Evolutionary conservation across 495 filamentous ascomycete species (phyloP), one percentile per base, ranked within the genome.

Genomic region (Aspergillus campestris): DNA sequence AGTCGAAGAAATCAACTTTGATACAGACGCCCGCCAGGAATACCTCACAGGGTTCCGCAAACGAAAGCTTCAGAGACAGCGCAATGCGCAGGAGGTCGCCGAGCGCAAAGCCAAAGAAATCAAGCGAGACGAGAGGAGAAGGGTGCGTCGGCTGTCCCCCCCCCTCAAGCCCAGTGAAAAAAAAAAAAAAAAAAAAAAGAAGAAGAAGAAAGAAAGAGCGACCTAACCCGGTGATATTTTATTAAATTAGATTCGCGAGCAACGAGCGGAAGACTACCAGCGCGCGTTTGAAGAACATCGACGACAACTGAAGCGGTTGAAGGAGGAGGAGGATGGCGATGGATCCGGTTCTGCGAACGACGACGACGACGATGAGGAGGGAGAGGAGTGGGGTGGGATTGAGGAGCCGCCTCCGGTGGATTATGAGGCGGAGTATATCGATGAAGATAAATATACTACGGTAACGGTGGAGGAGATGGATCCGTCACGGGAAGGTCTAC

Each of bases 1-100:
- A 33, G 69, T 85, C 43, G 85, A 85, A 52, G 86, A 90, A 58
- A 83, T 98, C 64, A 81, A 71, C 34, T 96, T 97, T 66, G 91
- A 97, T 67, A 57, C 71, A 38, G 69, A 72, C 37, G 82, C 82
- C 34, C 80, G 92, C 40, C 73, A 81, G 50, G 85, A 96, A 50
- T 98, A 86, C 54, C 75, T 98, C 32, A 94, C 87, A 6, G 92
- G 92, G 5, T 98, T 98, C 67, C 91, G 88, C 70, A 96, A 95
- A 73, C 83, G 92, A 60, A 98, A 98, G 62, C 66, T 83, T 42
- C 80, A 84, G 56, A 77, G 92, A 13, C 78, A 78, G 44, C 91
- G 91, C 66, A 71, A 84, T 66, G 92, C 91, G 7, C 81, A 92
- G 58, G 84, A 87, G 38, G 70, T 80, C 37, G 87, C 87, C 7